Evolutionary conservation across 2,329 filamentous ascomycete species (phyloP), one percentile per base, ranked within the genome.

Genomic region (Curvularia sp.): DNA sequence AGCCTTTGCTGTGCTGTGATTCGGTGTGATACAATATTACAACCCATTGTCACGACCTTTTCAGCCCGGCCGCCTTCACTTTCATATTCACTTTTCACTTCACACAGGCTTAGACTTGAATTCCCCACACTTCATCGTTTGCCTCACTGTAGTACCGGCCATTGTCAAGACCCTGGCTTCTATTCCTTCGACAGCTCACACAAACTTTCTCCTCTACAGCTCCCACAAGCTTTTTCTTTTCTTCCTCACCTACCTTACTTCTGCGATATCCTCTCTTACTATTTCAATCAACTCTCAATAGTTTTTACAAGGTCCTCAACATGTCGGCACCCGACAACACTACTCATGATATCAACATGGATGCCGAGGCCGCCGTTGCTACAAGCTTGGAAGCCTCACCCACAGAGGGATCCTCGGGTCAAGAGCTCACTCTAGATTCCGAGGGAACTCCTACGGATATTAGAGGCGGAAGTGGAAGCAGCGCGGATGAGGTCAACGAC

Each of bases 321-420:
- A 57, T 48, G 33, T 8, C 15, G 3, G 22, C 24, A 0, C 12
- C 5, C 8, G 44, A 39, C 0, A 22, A 30, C 4, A 8, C 30
- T 24, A 12, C 13, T 24, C 8, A 22, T 5, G 12, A 35, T 12
- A 33, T 33, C 13, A 28, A n/a, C 1, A 4, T 13, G n/a, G 8
- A 10, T 2, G 26, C 18, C 3, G 10, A 28, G 1, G 3, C 8
- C 12, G 7, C 6, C 9, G 7, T 15, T 6, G 4, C 1, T 2
- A 10, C 0, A 20, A 6, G 9, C 9, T 20, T 10, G 0, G 38
- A 18, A 5, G 3, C n/a, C 0, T 20, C 33, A 9, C 2, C 33
- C 8, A 4, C n/a, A 3, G 10, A 20, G 24, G 33, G 24, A 5
- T 0, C 18, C 2, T 1, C 4, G 1, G 28, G 5, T 4, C 24